Percentiles rank a stretch among this genome's conserved stretches.
phyloP scores from a whole-genome alignment of 208 protist species.

The Entamoeba moshkovskii region DNA sequence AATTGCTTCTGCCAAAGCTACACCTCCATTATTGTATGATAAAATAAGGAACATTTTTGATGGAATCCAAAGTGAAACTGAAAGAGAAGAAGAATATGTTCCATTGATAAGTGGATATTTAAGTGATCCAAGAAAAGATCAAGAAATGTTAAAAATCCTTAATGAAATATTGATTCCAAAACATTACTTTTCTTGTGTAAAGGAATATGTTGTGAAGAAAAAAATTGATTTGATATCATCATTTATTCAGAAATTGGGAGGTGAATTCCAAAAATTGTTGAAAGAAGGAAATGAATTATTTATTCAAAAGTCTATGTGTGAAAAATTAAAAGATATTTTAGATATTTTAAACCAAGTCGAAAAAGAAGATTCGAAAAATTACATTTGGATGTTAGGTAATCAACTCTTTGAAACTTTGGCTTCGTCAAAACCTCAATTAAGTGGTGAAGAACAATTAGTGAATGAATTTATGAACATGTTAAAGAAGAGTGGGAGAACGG shows the following conservation, averaged over 20 bases:
- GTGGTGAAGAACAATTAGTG: not conserved
- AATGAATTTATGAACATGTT: not conserved
- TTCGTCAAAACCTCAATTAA: not conserved
- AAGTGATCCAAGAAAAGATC: not conserved
- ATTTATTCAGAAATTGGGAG: not conserved
- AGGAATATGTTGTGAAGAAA: not conserved
- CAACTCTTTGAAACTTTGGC: not conserved
- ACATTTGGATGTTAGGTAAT: not conserved
- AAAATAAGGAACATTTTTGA: not conserved
- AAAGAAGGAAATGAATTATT: not conserved
- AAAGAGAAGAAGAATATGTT: not conserved
- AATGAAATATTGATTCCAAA: not conserved
- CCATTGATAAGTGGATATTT: not conserved
- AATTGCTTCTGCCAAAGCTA: not conserved
- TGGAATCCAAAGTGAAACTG: not conserved
- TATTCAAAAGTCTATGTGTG: not conserved
- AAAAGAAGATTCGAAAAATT: not conserved
- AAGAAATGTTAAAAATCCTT: not conserved
- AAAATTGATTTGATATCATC: not conserved
- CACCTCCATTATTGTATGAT: not conserved
- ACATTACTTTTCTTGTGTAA: not conserved
- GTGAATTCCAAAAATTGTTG: not conserved
- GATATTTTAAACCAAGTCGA: not conserved
- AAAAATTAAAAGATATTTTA: not conserved
- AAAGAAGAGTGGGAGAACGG: not conserved